Conservation (phyloP, 2,329 filamentous ascomycete genomes). For the Colletotrichum eleusines region DNA sequence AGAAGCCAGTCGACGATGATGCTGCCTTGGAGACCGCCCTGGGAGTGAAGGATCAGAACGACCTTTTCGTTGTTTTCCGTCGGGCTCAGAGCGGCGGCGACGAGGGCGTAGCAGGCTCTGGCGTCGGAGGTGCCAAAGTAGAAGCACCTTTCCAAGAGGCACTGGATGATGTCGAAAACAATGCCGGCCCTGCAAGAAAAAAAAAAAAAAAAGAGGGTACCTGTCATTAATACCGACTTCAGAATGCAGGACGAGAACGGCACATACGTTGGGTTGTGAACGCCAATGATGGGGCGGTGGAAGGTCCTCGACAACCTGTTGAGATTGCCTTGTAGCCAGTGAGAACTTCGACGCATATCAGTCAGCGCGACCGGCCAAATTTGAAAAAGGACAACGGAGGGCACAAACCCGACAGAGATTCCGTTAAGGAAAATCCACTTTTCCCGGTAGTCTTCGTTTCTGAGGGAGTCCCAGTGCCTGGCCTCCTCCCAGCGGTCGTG, state of each 20-base stretch:
- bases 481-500: constrained; percentile 59
- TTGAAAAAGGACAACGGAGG: no score
- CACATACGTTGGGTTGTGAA: constrained; percentile 77
- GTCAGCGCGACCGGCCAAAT: background rate
- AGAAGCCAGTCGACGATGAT: constrained; percentile 83
- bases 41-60: constrained; percentile 80
- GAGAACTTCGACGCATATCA: constrained; percentile 42
- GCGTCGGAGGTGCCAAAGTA: constrained; percentile 78
- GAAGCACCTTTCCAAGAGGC: constrained; percentile 81
- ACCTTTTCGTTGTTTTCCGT: constrained; percentile 70
- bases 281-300: constrained; percentile 75
- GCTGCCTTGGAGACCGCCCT: constrained; percentile 80
- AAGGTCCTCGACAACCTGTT: constrained; percentile 80
- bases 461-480: constrained; percentile 21
- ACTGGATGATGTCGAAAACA: constrained; percentile 82
- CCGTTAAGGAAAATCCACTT: constrained; percentile 87
- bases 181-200: constrained; percentile 64
- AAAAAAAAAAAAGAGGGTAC: no score
- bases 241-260: no score
- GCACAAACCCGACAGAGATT: constrained; percentile 69
- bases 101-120: constrained; percentile 68
- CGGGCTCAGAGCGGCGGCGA: constrained; percentile 73
- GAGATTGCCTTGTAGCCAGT: constrained; percentile 78
- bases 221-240: background rate
- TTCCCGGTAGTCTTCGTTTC: constrained; percentile 65